phyloP scores from a whole-genome alignment of 2,329 filamentous ascomycete genomes.

The Rhexocercosporidium sp. region DNA sequence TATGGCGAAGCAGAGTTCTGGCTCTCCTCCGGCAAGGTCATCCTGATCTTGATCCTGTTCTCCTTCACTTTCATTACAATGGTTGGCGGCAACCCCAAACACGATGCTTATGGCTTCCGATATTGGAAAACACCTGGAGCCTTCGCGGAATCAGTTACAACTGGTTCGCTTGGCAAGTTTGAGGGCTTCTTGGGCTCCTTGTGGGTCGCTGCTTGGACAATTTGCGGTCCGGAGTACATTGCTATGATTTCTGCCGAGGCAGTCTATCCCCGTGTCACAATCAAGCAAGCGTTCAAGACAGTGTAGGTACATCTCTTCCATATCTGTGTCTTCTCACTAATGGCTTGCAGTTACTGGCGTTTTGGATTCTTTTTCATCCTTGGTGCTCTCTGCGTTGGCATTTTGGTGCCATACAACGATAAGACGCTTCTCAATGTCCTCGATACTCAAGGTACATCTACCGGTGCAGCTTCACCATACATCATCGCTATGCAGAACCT shows the following conservation, averaged over 20 bases:
- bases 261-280: constrained; percentile 63
- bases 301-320: constrained; percentile 45
- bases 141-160: constrained; percentile 44
- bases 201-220: constrained; percentile 4
- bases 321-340: neutral
- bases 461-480: constrained; percentile 46
- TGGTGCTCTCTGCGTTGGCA: constrained; percentile 67
- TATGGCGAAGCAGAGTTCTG: constrained; percentile 80
- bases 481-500: constrained; percentile 67
- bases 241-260: constrained; percentile 72
- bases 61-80: constrained; percentile 66
- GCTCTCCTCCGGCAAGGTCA: constrained; percentile 67
- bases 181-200: constrained; percentile 3
- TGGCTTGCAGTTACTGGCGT: constrained; percentile 61
- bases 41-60: constrained; percentile 58
- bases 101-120: constrained; percentile 60
- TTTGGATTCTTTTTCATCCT: constrained; percentile 73
- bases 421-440: constrained; percentile 50
- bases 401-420: constrained; percentile 69
- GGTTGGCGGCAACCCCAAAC: constrained; percentile 64
- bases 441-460: constrained; percentile 49
- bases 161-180: constrained; percentile 2
- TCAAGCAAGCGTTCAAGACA: constrained; percentile 73
- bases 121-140: constrained; percentile 51
- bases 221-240: constrained; percentile 68